phyloP scores from a whole-genome alignment of 2,329 filamentous ascomycete genomes.

The Exophiala calicioides region DNA sequence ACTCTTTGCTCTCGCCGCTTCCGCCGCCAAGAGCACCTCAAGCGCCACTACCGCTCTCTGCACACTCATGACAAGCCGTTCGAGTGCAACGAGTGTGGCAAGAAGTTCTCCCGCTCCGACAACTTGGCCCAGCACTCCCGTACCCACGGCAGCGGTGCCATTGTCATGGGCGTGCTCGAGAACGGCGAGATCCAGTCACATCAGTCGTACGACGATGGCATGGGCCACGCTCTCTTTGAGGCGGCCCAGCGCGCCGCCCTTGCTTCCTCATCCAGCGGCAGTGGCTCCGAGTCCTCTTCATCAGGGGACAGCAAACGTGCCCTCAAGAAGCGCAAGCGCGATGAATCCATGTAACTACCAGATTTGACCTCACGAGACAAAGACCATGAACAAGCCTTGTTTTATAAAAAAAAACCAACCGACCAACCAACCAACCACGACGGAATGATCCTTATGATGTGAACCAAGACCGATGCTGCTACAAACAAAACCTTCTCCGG shows the following conservation, averaged over 20 bases:
- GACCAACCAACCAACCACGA: conserved; percentile 19
- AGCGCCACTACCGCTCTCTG: conserved; percentile 96
- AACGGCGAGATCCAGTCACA: conserved; percentile 58
- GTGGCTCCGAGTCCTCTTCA: conserved; percentile 35
- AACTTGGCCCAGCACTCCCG: conserved; percentile 95
- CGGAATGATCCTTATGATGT: conserved; percentile 30
- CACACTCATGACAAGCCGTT: conserved; percentile 99
- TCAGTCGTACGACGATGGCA: conserved; percentile 58
- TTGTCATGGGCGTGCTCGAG: conserved; percentile 86
- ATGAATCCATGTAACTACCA: conserved; percentile 43
- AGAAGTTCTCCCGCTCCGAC: conserved; percentile 98
- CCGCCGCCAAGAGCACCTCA: conserved; percentile 96
- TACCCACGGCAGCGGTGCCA: conserved; percentile 85
- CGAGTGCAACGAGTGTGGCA: conserved; percentile 94
- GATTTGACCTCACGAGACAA: conserved; percentile 28
- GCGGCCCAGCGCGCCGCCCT: conserved; percentile 72
- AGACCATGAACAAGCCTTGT: conserved; percentile 24
- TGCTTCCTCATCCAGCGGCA: conserved; percentile 51
- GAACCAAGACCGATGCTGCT: conserved; percentile 19
- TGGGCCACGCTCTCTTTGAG: conserved; percentile 80
- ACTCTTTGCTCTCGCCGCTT: conserved; percentile 95
- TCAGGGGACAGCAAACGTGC: conserved; percentile 49
- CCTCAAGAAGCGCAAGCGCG: conserved; percentile 79
- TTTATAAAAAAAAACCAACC: conserved; percentile 17
- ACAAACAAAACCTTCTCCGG: conserved; percentile 15